Conservation (phyloP, 148 eudicot genomes). For the Rhododendron williamsianum region DNA sequence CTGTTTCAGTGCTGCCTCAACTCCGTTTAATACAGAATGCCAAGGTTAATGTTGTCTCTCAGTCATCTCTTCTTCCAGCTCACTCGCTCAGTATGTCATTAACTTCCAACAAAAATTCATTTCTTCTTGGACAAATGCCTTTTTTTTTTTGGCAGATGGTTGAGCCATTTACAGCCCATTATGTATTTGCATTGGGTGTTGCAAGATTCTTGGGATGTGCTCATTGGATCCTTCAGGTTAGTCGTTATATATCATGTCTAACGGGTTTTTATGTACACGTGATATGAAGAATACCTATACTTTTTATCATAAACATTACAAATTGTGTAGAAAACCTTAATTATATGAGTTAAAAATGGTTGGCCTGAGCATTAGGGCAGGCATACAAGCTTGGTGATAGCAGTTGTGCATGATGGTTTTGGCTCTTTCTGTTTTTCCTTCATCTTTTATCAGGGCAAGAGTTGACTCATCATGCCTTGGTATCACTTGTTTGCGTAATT, state of each 20-base stretch:
- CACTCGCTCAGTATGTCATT: background rate
- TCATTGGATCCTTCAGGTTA: slow-evolving; percentile 77
- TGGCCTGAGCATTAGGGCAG: background rate
- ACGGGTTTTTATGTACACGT: background rate
- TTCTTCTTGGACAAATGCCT: background rate
- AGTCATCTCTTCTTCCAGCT: background rate
- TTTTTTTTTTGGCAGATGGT: slow-evolving; percentile 40
- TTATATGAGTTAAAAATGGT: background rate
- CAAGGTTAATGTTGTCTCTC: slow-evolving; percentile 34
- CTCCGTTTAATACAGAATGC: slow-evolving; percentile 76
- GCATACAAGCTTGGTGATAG: background rate
- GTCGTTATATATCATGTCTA: background rate
- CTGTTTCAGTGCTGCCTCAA: slow-evolving; percentile 80
- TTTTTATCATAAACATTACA: background rate
- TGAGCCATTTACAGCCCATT: slow-evolving; percentile 81
- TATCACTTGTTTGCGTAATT: background rate
- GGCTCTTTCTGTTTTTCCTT: background rate
- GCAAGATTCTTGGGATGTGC: slow-evolving; percentile 78
- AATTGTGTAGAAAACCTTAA: background rate
- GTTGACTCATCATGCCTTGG: background rate
- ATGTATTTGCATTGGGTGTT: slow-evolving; percentile 81
- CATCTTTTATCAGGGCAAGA: background rate
- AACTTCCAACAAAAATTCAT: background rate
- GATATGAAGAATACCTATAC: background rate
- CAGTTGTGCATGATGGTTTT: background rate